Percentiles rank a stretch among this genome's conserved stretches.
Evolutionary conservation across 2,329 filamentous ascomycete species (phyloP).

Genomic region (Parafenestella ontariensis): DNA sequence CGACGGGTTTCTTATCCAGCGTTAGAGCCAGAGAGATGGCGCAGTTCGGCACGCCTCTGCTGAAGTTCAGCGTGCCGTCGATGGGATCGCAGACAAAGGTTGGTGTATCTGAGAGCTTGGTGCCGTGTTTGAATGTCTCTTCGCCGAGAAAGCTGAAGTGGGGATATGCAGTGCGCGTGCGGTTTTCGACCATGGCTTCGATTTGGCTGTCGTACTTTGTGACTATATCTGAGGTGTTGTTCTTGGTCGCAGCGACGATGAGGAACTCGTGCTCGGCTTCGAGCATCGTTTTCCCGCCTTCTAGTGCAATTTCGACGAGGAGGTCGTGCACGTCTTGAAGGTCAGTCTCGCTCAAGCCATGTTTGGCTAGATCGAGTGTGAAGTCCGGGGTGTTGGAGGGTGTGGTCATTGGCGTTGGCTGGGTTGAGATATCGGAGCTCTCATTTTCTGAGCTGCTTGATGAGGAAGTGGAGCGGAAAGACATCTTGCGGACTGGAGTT

Average conservation of each 20-base stretch:
- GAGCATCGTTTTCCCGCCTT: constrained; percentile 43
- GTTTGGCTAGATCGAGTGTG: constrained; percentile 18
- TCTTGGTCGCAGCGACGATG: constrained; percentile 32
- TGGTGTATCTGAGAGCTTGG: constrained; percentile 37
- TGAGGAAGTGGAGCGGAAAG: background rate
- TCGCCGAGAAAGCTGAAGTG: constrained; percentile 52
- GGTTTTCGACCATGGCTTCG: constrained; percentile 57
- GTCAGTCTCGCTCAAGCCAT: constrained; percentile 17
- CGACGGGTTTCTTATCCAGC: constrained; percentile 40
- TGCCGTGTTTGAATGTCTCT: constrained; percentile 42
- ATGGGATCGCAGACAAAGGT: constrained; percentile 50
- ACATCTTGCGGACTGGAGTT: background rate
- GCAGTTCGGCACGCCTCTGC: constrained; percentile 47
- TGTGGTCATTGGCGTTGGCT: constrained; percentile 13
- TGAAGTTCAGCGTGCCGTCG: constrained; percentile 51
- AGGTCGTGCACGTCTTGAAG: constrained; percentile 25
- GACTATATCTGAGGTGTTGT: constrained; percentile 59
- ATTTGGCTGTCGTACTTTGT: constrained; percentile 63
- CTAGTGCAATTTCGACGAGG: constrained; percentile 34
- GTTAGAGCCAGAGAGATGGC: constrained; percentile 44
- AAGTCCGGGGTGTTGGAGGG: constrained; percentile 17
- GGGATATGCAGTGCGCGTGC: constrained; percentile 55
- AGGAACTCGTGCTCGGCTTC: constrained; percentile 39
- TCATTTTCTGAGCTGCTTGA: constrained; percentile 9
- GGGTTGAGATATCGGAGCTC: constrained; percentile 9